A percentile compares a stretch with the other conserved stretches of the same genome.
phyloP scores from a whole-genome alignment of 78 protist species.

The Planoprotostelium fungivorum region DNA sequence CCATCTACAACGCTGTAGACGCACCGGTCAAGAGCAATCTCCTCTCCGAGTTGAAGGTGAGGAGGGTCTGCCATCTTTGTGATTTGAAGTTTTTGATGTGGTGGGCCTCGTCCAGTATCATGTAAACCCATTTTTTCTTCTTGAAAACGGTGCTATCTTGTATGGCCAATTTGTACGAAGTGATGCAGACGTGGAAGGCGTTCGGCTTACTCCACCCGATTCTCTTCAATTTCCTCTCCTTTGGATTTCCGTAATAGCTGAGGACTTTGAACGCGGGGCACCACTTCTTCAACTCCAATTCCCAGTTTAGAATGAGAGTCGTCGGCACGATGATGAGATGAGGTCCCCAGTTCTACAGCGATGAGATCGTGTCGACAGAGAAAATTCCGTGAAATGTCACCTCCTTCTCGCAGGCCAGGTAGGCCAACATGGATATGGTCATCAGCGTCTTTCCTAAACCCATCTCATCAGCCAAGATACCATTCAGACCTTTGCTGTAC shows the following conservation, averaged over 20 bases:
- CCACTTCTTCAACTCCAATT: slow-evolving; percentile 90
- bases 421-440: slow-evolving; percentile 90
- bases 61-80: slow-evolving; percentile 82
- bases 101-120: slow-evolving; percentile 97
- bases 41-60: slow-evolving; percentile 62
- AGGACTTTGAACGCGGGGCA: slow-evolving; percentile 88
- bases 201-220: slow-evolving; percentile 83
- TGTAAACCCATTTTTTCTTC: slow-evolving; percentile 81
- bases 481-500: slow-evolving; percentile 80
- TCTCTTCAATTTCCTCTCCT: slow-evolving; percentile 79
- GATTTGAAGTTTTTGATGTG: slow-evolving; percentile 87
- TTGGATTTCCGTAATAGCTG: slow-evolving; percentile 78
- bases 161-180: slow-evolving; percentile 76
- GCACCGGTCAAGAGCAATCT: slow-evolving; percentile 63
- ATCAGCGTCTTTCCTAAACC: slow-evolving; percentile 92
- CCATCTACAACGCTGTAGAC: not conserved
- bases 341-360: slow-evolving; percentile 85
- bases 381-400: no score
- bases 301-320: slow-evolving; percentile 83
- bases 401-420: slow-evolving; percentile 76
- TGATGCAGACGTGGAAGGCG: slow-evolving; percentile 88
- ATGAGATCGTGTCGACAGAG: no score
- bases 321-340: slow-evolving; percentile 93
- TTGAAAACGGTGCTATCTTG: slow-evolving; percentile 73
- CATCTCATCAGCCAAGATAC: slow-evolving; percentile 96